Base-by-base conservation (phyloP, 306 rosid genomes). In the Trifolium dubium region DNA sequence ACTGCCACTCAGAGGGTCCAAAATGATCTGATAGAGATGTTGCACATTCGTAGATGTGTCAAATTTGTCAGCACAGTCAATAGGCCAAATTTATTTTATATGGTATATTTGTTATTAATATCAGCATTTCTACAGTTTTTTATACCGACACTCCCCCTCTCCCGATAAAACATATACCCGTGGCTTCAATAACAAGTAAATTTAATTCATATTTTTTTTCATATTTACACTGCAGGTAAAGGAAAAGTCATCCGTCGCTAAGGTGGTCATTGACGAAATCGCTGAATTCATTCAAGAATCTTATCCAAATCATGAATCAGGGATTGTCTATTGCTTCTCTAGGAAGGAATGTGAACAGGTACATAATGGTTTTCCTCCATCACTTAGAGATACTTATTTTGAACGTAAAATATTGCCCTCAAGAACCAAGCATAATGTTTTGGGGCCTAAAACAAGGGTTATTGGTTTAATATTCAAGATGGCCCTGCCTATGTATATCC, bases 271-370 rank as follows among this genome's bases (percentile, higher is more conserved):
- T 77, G 96, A 93, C 37, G 92, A 91, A 86, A 91, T 93, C 71
- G 91, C 91, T 9, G 82, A 77, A 63, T 91, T 88, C 78, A 83
- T 93, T 80, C 85, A 74, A 85, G 88, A 89, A 74, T 84, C 87
- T 80, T 93, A 89, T 81, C 79, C 94, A 61, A 88, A 89, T 75
- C 81, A 85, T 10, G 96, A 89, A 73, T 91, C 96, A 15, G 97
- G 98, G 77, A 93, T 91, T 64, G 92, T 93, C 69, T 93, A 91
- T 85, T 93, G 98, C 86, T 93, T 93, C 83, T 84, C 98, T 73
- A 86, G 96, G 82, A 91, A 89, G 86, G 98, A 91, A 83, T 93
- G 92, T 80, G 98, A 93, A 77, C 96, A 91, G 92, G 98, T 93
- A 19, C 49, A 79, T 43, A 55, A 44, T 80, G 18, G 14, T 17